Base-by-base conservation (phyloP, 2,329 filamentous ascomycete genomes). In the Cladosporium sp. region DNA sequence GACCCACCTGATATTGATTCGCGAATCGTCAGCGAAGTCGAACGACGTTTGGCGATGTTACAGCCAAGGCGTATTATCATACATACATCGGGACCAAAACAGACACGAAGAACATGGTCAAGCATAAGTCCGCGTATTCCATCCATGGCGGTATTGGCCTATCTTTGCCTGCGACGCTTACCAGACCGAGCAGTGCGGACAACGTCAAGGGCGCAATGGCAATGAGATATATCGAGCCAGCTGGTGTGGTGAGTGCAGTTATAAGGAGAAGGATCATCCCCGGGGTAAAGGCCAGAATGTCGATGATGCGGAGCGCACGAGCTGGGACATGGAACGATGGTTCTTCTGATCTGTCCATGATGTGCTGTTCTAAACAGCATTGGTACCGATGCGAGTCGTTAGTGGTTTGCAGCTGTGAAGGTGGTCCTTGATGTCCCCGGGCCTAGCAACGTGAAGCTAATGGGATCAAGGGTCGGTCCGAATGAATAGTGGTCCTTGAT, bases 111-210 rank as follows among this genome's bases (percentile, higher is more conserved):
- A 44, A 59, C 33, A 40, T 46, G 35, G 56, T 35, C 11, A 59
- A 5, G 56, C 21, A 59, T 21, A 59, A 21, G 46, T 59, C 56
- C 21, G 56, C 56, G 23, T 59, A 59, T 7, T 2, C 16, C 56
- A 23, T 7, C 56, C 56, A 59, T 10, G 56, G 35, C 23, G 56
- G 35, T 14, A 46, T 44, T 5, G 33, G 23, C 6, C 29, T 59
- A 5, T 44, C 35, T 31, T 46, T 59, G n/a, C 33, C 14, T 21
- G 56, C 35, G 14, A 59, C 56, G 56, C n/a, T 26, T 29, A 58
- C 33, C 23, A 58, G 56, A 44, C 56, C 56, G 35, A 44, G 56
- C 23, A 59, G 33, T 40, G 56, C 35, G 35, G 56, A 59, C 11
- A 59, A 21, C 23, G 56, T 59, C 33, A 59, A 46, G 23, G 56